These are phyloP conservation scores for Epichloe amarillans DNA, from an alignment of 2,329 filamentous ascomycete species.

Conservation along the genomic window DNA sequence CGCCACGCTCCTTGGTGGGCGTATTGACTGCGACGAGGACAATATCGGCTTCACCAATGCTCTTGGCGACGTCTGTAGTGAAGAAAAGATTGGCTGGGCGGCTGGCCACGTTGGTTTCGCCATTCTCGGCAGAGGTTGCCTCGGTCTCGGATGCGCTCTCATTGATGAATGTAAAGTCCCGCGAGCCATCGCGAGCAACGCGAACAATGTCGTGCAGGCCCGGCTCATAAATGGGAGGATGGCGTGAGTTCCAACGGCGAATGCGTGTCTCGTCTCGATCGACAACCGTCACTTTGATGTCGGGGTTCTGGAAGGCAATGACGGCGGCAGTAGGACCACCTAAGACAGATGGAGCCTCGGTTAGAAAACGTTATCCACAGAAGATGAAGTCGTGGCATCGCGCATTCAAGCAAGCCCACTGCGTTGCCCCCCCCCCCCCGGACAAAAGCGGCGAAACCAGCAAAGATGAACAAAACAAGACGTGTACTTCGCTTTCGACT, in stretches of 20 bases:
- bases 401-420: too few species aligned
- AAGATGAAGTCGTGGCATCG: too few species aligned
- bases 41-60: constrained; percentile 55
- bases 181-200: constrained; percentile 45
- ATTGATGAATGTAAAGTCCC: constrained; percentile 27
- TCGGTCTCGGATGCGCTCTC: constrained; percentile 20
- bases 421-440: too few species aligned
- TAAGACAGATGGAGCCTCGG: constrained; percentile 14
- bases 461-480: too few species aligned
- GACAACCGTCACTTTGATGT: constrained; percentile 60
- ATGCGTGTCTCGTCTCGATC: constrained; percentile 55
- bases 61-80: constrained; percentile 49
- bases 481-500: constrained; percentile 16
- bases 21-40: constrained; percentile 70
- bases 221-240: constrained; percentile 66
- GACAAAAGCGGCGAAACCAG: too few species aligned
- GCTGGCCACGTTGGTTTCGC: constrained; percentile 22
- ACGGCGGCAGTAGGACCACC: constrained; percentile 65
- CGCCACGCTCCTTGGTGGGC: constrained; percentile 58
- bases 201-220: constrained; percentile 56
- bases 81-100: constrained; percentile 59
- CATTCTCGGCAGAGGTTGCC: constrained; percentile 18
- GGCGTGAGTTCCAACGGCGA: constrained; percentile 56
- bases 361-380: not conserved
- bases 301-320: constrained; percentile 59